Evolutionary conservation across 2,329 filamentous ascomycete genomes (phyloP).

Genomic region (Camptophora hylomeconis): DNA sequence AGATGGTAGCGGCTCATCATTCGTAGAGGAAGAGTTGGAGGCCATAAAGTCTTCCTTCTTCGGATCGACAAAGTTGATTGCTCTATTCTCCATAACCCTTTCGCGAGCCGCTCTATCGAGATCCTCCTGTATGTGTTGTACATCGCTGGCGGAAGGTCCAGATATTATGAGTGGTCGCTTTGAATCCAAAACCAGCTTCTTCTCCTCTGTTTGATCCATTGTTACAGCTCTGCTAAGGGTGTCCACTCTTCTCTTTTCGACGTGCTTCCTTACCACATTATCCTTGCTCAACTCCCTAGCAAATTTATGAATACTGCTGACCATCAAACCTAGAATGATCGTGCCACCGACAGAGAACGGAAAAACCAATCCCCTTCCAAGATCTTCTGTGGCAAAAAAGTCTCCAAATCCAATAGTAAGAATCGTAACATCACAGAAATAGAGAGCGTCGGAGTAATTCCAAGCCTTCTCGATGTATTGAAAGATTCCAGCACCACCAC

Average conservation of each 20-base stretch:
- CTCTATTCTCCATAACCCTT: conserved; percentile 18
- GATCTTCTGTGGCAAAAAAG: conserved; percentile 39
- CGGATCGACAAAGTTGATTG: conserved; percentile 23
- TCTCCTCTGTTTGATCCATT: conserved; percentile 8
- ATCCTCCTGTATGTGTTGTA: conserved; percentile 7
- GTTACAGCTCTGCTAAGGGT: conserved; percentile 44
- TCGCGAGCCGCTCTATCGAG: conserved; percentile 9
- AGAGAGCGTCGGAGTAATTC: conserved; percentile 61
- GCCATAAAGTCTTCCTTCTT: conserved; percentile 4
- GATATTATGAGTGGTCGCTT: conserved; percentile 19
- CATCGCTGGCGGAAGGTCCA: no score
- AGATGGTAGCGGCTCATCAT: neutral
- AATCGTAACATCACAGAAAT: conserved; percentile 63
- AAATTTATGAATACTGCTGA: conserved; percentile 64
- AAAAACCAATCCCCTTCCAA: conserved; percentile 60
- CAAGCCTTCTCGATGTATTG: conserved; percentile 46
- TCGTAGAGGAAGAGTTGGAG: no score
- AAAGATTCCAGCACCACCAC: conserved; percentile 65
- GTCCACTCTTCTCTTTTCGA: conserved; percentile 39
- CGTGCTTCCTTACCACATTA: conserved; percentile 48
- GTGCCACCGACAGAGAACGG: conserved; percentile 75
- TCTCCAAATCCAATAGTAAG: conserved; percentile 52
- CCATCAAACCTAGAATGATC: conserved; percentile 71
- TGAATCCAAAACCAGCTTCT: no score
- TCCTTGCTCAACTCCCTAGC: conserved; percentile 45